Percentiles rank a stretch among this genome's conserved stretches.
Conservation (phyloP, 208 protist genomes). For the Leishmania major region DNA sequence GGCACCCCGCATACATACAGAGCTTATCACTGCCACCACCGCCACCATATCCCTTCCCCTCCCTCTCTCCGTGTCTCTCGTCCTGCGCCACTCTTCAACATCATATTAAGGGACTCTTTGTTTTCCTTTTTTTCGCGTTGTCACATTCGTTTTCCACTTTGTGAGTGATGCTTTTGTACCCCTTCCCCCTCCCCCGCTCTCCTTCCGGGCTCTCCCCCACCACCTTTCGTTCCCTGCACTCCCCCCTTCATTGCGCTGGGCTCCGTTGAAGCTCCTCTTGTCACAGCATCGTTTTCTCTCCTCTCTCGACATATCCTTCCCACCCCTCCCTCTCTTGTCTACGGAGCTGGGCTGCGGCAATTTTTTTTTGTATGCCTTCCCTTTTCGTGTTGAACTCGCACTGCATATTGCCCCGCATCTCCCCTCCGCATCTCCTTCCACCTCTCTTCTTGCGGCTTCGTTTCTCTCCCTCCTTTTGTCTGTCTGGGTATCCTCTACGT, state of each 20-base stretch:
- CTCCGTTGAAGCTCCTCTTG: neutral
- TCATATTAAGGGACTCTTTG: no score
- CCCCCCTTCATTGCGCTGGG: neutral
- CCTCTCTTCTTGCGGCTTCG: neutral
- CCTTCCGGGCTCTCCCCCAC: no score
- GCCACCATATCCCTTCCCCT: no score
- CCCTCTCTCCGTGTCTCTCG: neutral
- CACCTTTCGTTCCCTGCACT: neutral
- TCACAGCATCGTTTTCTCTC: neutral
- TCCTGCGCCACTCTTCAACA: neutral
- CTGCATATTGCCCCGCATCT: neutral
- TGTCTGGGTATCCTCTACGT: neutral
- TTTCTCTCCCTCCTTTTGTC: neutral
- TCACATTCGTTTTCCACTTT: neutral
- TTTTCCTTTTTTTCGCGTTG: neutral
- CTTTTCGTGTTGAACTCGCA: neutral
- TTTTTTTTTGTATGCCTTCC: neutral
- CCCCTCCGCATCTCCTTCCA: no score
- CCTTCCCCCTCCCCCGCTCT: neutral
- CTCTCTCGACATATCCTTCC: neutral
- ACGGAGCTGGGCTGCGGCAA: neutral
- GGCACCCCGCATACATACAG: neutral
- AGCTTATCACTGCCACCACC: neutral
- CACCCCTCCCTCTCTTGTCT: neutral
- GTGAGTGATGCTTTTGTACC: neutral